Evolutionary conservation across 1,284 basidiomycete species (phyloP), one percentile per base, ranked within the genome.

Genomic region (Heterobasidion occidentale): DNA sequence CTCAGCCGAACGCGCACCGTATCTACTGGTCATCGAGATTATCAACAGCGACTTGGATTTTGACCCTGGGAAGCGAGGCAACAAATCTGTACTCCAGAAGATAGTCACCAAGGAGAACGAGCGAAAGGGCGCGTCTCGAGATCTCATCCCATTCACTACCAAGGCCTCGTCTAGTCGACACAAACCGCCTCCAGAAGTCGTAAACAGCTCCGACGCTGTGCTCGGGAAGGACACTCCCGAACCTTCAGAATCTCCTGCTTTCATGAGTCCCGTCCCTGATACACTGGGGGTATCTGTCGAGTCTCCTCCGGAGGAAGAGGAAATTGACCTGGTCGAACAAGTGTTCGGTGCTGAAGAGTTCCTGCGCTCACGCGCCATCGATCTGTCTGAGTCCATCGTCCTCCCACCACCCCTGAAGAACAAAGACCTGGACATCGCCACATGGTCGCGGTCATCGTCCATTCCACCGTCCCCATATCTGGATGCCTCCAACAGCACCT

Each of bases 1-100:
- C 69, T 99, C 96, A 42, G 97, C 97, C 2, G 95, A 99, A 70
- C 83, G 91, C 51, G 95, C 94, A 1, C 97, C 97, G 1, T 99
- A 92, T 68, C 78, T 99, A 36, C 79, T 99, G 14, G 82, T 98
- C 59, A 85, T 99, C 56, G 97, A 99, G 72, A 88, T 99, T 52
- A 78, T 99, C 36, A 83, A 88, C 62, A 87, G 87, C 54, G 96
- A 99, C 65, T 80, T 99, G 27, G 92, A 97, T 68, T 99, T 99
- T 70, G 92, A 98, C 66, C 93, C 97, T 0, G 70, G 73, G 9
- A 88, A 89, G 64, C 78, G 94, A 52, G 77, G 81, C 46, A 99
- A 99, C 71, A 87, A 84, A 66, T 94, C 96, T 57, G 75, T 92
- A 36, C 72, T 98, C 55, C 90, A 88, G 68, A 89, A 90, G 66